A percentile compares a stretch with the other conserved stretches of the same genome.
phyloP scores from a whole-genome alignment of 2,329 filamentous ascomycete species.

The Fusarium goolgardi region DNA sequence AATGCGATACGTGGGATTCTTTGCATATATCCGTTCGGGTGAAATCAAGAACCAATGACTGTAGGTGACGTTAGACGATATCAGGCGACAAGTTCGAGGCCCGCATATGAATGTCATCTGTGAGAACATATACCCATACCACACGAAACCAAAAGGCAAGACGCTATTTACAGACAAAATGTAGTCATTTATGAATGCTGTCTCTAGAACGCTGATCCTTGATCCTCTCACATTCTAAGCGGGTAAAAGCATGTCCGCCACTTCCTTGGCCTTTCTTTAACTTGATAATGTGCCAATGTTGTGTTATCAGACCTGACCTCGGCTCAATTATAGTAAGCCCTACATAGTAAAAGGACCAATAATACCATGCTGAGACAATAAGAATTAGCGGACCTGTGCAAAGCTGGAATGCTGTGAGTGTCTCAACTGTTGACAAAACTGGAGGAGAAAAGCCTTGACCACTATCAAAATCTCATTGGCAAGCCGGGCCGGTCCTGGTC shows the following conservation, averaged over 20 bases:
- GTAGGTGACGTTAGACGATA: neutral
- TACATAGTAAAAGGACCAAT: neutral
- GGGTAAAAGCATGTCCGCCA: slow-evolving; percentile 19
- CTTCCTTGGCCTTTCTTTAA: neutral
- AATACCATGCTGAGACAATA: neutral
- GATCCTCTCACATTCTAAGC: slow-evolving; percentile 1
- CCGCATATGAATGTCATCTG: slow-evolving; percentile 4
- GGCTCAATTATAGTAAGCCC: neutral
- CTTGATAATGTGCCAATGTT: neutral
- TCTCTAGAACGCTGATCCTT: neutral
- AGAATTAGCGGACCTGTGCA: slow-evolving; percentile 2
- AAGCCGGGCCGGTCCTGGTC: slow-evolving; percentile 4
- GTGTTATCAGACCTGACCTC: slow-evolving; percentile 12
- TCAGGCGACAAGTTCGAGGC: neutral
- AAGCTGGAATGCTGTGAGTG: neutral
- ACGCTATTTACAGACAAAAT: neutral
- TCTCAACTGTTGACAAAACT: neutral
- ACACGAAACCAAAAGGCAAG: neutral
- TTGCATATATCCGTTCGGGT: neutral
- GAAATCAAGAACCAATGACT: neutral
- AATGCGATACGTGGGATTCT: neutral
- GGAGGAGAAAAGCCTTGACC: slow-evolving; percentile 16
- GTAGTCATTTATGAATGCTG: neutral
- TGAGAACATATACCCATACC: neutral
- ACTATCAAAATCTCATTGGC: neutral